phyloP scores from a whole-genome alignment of 1,139 yeast species.

The Sugiyamaella novakii region DNA sequence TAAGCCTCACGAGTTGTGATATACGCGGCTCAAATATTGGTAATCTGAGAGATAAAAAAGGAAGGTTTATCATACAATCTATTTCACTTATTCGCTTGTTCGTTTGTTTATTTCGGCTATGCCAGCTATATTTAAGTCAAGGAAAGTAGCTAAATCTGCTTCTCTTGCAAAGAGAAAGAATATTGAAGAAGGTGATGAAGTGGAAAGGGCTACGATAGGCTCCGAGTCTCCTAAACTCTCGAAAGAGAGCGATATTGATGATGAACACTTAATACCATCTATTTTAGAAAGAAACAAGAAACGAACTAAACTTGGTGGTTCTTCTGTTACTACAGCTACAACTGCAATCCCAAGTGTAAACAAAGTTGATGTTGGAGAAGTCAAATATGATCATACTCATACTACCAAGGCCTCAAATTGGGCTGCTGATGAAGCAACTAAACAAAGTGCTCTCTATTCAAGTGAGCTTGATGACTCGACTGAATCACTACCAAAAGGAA shows the following conservation, averaged over 20 bases:
- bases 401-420: constrained; percentile 21
- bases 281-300: background rate
- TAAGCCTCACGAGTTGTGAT: background rate
- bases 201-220: background rate
- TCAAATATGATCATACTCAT: constrained; percentile 27
- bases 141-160: constrained; percentile 3
- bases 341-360: background rate
- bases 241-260: background rate
- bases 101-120: background rate
- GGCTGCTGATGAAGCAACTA: constrained; percentile 42
- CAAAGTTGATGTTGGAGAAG: constrained; percentile 27
- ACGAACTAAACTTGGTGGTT: background rate
- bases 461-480: constrained; percentile 11
- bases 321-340: constrained; percentile 1
- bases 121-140: constrained; percentile 14
- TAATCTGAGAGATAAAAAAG: too few relatives aligned
- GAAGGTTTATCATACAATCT: too few relatives aligned
- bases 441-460: constrained; percentile 38
- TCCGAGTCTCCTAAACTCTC: too few relatives aligned
- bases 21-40: too few relatives aligned
- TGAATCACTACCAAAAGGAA: too few relatives aligned
- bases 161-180: constrained; percentile 3
- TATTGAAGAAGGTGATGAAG: constrained; percentile 6
- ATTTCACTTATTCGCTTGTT: too few relatives aligned
- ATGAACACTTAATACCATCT: too few relatives aligned